A percentile compares a stretch with the other conserved stretches of the same genome.
Evolutionary conservation across 305 asterid species (phyloP).

Genomic region (Withania somnifera): DNA sequence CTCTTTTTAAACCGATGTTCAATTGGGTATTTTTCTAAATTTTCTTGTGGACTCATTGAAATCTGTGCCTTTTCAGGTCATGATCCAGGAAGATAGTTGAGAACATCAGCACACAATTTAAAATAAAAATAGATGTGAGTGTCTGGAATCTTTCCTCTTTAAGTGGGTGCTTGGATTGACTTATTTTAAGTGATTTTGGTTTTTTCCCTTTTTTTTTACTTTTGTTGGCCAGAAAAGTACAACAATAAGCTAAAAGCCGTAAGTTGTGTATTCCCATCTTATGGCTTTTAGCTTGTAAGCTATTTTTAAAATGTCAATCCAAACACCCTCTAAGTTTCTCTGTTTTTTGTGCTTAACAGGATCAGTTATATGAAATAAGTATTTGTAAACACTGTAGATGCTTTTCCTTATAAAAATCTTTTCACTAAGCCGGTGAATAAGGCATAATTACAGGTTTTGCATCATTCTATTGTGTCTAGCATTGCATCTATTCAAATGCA

Average conservation of each 20-base stretch:
- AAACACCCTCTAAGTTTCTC: too few relatives aligned
- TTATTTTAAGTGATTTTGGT: too few relatives aligned
- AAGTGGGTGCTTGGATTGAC: too few relatives aligned
- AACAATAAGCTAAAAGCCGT: too few relatives aligned
- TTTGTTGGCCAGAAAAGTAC: too few relatives aligned
- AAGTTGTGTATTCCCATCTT: too few relatives aligned
- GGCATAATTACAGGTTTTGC: neutral
- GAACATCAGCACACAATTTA: constrained; percentile 45
- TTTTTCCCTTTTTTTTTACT: too few relatives aligned
- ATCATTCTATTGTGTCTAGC: neutral
- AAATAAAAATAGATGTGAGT: constrained; percentile 64
- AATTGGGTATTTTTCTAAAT: neutral
- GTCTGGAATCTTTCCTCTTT: neutral
- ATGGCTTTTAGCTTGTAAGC: too few relatives aligned
- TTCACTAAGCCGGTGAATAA: neutral
- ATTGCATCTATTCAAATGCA: neutral
- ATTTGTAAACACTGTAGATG: neutral
- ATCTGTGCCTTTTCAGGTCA: constrained; percentile 37
- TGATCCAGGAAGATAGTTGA: constrained; percentile 58
- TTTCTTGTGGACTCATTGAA: neutral
- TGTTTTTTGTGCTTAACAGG: neutral
- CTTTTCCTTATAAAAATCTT: neutral
- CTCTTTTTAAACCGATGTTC: neutral
- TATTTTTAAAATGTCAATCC: too few relatives aligned
- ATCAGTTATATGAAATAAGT: neutral